A percentile compares a stretch with the other conserved stretches of the same genome.
These are phyloP conservation scores for Brassica napus DNA, from an alignment of 345 rosid species.

Conservation along the genomic window DNA sequence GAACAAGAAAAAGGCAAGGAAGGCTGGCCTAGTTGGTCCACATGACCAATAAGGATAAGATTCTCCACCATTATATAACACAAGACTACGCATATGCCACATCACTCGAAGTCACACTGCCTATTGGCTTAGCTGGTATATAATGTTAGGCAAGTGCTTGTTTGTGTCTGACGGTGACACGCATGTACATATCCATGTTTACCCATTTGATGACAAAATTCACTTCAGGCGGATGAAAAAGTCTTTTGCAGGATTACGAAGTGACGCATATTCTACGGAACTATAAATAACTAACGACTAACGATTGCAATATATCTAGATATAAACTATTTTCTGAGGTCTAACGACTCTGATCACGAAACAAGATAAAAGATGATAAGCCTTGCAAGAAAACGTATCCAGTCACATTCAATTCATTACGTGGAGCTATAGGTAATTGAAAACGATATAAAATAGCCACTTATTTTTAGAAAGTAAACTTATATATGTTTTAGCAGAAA, in stretches of 20 bases:
- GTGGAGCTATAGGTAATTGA: conserved; percentile 14
- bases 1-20: conserved; percentile 28
- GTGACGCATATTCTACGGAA: conserved; percentile 26
- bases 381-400: conserved; percentile 18
- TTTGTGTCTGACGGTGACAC: conserved; percentile 19
- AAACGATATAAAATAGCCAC: conserved; percentile 23
- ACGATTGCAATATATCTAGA: conserved; percentile 8
- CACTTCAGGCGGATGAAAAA: conserved; percentile 5
- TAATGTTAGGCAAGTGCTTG: conserved; percentile 18
- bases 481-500: not conserved
- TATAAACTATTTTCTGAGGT: conserved; percentile 11
- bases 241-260: conserved; percentile 17
- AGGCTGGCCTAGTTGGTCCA: conserved; percentile 37
- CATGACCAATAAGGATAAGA: conserved; percentile 41
- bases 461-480: conserved; percentile 9
- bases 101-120: conserved; percentile 12
- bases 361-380: conserved; percentile 20
- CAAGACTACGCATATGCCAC: conserved; percentile 30
- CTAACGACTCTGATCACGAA: conserved; percentile 20
- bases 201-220: not conserved
- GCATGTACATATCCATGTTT: not conserved
- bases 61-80: conserved; percentile 25
- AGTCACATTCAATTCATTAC: conserved; percentile 31
- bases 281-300: conserved; percentile 16
- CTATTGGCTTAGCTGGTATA: conserved; percentile 37